Evolutionary conservation across 2,329 filamentous ascomycete species (phyloP).

Genomic region (Botryotinia convoluta): DNA sequence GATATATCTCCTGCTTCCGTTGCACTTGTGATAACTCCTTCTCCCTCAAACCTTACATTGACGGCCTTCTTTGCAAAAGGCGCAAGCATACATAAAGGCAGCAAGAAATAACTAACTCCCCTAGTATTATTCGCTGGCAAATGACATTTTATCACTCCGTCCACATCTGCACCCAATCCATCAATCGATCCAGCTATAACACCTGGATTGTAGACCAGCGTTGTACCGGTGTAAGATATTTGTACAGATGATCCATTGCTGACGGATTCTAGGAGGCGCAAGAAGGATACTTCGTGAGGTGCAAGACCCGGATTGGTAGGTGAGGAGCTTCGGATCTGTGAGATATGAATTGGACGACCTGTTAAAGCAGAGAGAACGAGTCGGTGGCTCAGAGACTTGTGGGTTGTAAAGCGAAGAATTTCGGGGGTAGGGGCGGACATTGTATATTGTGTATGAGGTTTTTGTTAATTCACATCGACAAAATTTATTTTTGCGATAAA

Average conservation of each 20-base stretch:
- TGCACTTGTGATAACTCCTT: slow-evolving; percentile 86
- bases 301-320: slow-evolving; percentile 85
- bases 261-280: slow-evolving; percentile 88
- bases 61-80: slow-evolving; percentile 91
- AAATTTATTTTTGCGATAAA: slow-evolving; percentile 21
- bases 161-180: slow-evolving; percentile 59
- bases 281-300: slow-evolving; percentile 90
- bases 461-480: slow-evolving; percentile 5
- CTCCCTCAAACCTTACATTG: slow-evolving; percentile 85
- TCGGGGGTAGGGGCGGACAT: slow-evolving; percentile 39
- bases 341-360: slow-evolving; percentile 84
- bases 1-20: slow-evolving; percentile 84
- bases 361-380: slow-evolving; percentile 89
- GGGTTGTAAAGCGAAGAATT: slow-evolving; percentile 75
- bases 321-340: slow-evolving; percentile 85
- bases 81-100: slow-evolving; percentile 84
- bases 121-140: slow-evolving; percentile 73
- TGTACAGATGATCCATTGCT: slow-evolving; percentile 95
- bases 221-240: slow-evolving; percentile 94
- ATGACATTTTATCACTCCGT: slow-evolving; percentile 72
- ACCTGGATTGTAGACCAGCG: slow-evolving; percentile 86
- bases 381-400: slow-evolving; percentile 77
- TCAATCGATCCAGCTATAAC: slow-evolving; percentile 85
- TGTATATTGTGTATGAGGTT: slow-evolving; percentile 18
- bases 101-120: slow-evolving; percentile 86